Evolutionary conservation across 805 yeast genomes (phyloP), one percentile per base, ranked within the genome.

Genomic region (Metschnikowia koreensis): DNA sequence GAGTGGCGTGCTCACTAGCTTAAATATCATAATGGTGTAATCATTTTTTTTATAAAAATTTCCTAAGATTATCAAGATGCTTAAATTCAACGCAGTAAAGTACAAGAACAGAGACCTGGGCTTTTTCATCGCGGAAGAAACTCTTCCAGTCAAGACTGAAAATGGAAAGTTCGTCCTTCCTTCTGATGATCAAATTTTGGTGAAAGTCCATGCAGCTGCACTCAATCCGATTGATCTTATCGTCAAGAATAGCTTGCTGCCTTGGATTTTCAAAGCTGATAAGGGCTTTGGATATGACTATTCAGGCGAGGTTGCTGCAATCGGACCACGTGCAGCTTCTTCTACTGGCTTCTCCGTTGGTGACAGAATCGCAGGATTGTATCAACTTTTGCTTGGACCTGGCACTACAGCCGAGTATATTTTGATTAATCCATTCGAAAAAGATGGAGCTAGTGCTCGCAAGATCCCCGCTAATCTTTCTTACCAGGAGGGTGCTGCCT

Each of bases 401-500:
- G 86, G 84, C 31, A 56, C 85, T 1, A 57, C 76, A 15, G 53
- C 73, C 3, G 79, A 81, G 56, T 82, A 80, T 59, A 47, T 80
- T 31, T 55, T 74, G 15, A 38, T 80, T 17, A 73, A 80, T 47
- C 68, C 70, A 6, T 50, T 46, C 3, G 60, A 57, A 7, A 54
- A 62, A 6, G 70, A 69, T 31, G 34, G 34, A 10, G 34, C 34
- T 6, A 31, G 34, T 31, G 34, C 34, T 44, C 76, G 77, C 44
- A 46, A 46, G 37, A 86, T 89, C 13, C 73, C 75, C 2, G 64
- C 65, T 5, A 71, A 69, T 27, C 53, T 87, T 43, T 58, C 79
- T 1, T 65, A 73, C 50, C 79, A 70, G 37, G 80, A 83, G 58
- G 89, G 92, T 45, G 86, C 87, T 2, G 79, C 89, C 0, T 78